Conservation (phyloP, 257 asterid species). For the Fraxinus americana region DNA sequence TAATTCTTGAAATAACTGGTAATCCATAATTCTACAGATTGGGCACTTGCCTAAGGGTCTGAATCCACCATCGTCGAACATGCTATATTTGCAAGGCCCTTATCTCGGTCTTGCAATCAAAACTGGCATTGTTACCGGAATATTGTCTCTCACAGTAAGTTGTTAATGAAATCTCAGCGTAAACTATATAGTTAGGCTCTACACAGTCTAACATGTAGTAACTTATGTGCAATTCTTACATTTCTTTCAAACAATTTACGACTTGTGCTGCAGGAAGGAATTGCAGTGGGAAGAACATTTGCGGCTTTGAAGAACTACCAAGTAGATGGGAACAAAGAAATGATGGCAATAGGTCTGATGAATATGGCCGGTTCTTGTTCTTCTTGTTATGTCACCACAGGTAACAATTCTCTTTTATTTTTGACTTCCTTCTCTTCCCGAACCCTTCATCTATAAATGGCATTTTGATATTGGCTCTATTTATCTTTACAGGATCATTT, state of each 20-base stretch:
- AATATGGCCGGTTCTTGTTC: constrained; percentile 97
- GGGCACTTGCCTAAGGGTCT: constrained; percentile 85
- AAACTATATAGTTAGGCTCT: neutral
- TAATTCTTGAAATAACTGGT: neutral
- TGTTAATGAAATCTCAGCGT: neutral
- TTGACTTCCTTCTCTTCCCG: neutral
- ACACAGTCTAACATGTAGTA: neutral
- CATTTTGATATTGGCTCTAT: neutral
- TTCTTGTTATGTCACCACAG: constrained; percentile 95
- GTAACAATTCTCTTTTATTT: constrained; percentile 26
- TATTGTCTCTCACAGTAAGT: constrained; percentile 86
- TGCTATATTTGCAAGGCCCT: constrained; percentile 64
- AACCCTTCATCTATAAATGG: neutral
- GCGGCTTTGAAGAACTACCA: constrained; percentile 83
- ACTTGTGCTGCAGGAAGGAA: constrained; percentile 69
- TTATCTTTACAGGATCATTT: constrained; percentile 71
- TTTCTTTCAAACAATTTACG: too few relatives aligned
- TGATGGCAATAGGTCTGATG: constrained; percentile 98
- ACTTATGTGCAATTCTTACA: neutral
- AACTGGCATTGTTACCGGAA: constrained; percentile 85
- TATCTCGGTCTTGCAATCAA: constrained; percentile 72
- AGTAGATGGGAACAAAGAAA: constrained; percentile 97
- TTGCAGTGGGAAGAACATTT: constrained; percentile 95
- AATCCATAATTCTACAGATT: constrained; percentile 49
- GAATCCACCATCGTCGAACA: constrained; percentile 85